Evolutionary conservation across 768 basidiomycete genomes (phyloP).

Genomic region (Punctularia strigosozonata): DNA sequence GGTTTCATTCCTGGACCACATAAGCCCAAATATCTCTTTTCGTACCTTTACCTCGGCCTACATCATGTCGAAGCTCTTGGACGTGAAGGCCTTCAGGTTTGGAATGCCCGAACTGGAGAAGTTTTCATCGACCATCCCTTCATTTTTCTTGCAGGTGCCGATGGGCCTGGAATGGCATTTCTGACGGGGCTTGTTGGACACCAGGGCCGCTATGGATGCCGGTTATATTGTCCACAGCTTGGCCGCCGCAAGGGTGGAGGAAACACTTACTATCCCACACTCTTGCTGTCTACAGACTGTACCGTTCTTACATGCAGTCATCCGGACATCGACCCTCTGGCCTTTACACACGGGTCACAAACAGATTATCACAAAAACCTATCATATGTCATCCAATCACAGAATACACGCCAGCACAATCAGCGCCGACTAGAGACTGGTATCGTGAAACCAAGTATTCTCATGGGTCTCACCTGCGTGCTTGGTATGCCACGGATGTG

Average conservation of each 20-base stretch:
- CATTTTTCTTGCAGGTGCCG: slow-evolving; percentile 11
- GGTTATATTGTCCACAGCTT: slow-evolving; percentile 10
- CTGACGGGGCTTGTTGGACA: slow-evolving; percentile 18
- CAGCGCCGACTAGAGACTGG: slow-evolving; percentile 17
- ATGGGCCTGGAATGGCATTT: neutral
- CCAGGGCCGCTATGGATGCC: slow-evolving; percentile 11
- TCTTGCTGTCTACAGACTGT: slow-evolving; percentile 11
- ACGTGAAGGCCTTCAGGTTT: slow-evolving; percentile 11
- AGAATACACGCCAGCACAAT: slow-evolving; percentile 1
- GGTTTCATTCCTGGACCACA: slow-evolving; percentile 19
- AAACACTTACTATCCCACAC: slow-evolving; percentile 13
- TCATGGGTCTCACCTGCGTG: slow-evolving; percentile 18
- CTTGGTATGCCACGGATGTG: slow-evolving; percentile 24
- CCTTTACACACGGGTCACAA: neutral
- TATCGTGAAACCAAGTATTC: slow-evolving; percentile 22
- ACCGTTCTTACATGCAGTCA: slow-evolving; percentile 13
- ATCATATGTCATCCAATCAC: neutral
- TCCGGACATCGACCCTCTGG: slow-evolving; percentile 5
- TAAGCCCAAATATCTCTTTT: slow-evolving; percentile 18
- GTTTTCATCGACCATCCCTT: slow-evolving; percentile 8
- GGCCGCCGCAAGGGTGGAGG: slow-evolving; percentile 11
- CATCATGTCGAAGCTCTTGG: slow-evolving; percentile 20
- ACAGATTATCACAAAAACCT: slow-evolving; percentile 1
- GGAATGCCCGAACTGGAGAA: slow-evolving; percentile 8
- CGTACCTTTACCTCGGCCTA: slow-evolving; percentile 16